Evolutionary conservation across 306 rosid genomes (phyloP).

Genomic region (Fragaria nilgerrensis): DNA sequence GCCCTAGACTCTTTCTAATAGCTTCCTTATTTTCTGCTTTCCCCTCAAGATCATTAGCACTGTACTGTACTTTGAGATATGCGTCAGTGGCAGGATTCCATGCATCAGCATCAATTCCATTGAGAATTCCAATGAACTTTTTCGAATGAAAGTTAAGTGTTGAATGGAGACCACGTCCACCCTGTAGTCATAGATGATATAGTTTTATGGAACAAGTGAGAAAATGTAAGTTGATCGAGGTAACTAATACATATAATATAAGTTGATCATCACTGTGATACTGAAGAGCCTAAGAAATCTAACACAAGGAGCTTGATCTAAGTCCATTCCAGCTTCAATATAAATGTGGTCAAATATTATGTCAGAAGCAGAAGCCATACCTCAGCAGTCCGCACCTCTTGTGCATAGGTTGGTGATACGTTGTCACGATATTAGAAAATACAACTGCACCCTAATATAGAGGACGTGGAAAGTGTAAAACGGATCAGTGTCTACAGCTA

Average conservation of each 20-base stretch:
- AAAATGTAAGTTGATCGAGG: background rate
- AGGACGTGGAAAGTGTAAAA: slow-evolving; percentile 15
- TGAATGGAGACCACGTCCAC: slow-evolving; percentile 87
- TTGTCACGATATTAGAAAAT: slow-evolving; percentile 92
- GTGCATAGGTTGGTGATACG: slow-evolving; percentile 97
- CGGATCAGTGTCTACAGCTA: background rate
- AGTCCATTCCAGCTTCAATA: background rate
- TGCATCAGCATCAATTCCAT: slow-evolving; percentile 88
- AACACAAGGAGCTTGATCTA: background rate
- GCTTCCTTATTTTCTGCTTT: slow-evolving; percentile 83
- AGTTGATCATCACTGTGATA: background rate
- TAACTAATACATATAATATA: background rate
- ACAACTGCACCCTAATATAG: slow-evolving; percentile 85
- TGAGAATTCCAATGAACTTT: slow-evolving; percentile 84
- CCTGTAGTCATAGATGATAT: slow-evolving; percentile 46
- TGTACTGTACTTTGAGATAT: slow-evolving; percentile 75
- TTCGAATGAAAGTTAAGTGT: slow-evolving; percentile 73
- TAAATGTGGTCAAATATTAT: background rate
- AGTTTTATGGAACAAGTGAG: background rate
- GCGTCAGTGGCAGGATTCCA: slow-evolving; percentile 89
- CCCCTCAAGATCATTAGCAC: slow-evolving; percentile 75
- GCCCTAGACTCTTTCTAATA: slow-evolving; percentile 65
- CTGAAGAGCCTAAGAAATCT: background rate
- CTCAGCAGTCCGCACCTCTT: slow-evolving; percentile 92
- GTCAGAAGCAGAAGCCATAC: slow-evolving; percentile 36